These are phyloP conservation scores for Centella asiatica DNA, from an alignment of 129 eudicot genomes.

Conservation along the genomic window DNA sequence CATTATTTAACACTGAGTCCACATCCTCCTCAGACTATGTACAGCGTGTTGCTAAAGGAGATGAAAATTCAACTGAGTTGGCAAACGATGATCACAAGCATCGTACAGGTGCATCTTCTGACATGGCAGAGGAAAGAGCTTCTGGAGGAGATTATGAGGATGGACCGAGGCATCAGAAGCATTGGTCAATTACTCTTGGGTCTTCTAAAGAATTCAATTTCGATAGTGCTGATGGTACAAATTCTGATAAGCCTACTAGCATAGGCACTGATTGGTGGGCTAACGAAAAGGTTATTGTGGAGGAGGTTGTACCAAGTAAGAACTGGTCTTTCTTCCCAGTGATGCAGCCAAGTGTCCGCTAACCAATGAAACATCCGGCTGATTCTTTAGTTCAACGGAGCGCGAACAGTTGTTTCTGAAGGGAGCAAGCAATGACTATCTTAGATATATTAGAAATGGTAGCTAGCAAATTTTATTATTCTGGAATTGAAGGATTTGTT, in stretches of 20 bases:
- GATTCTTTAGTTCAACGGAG: background rate
- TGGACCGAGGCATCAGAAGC: slow-evolving; percentile 49
- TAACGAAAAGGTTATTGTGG: slow-evolving; percentile 54
- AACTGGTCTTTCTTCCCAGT: slow-evolving; percentile 75
- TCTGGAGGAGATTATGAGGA: slow-evolving; percentile 26
- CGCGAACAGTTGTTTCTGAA: background rate
- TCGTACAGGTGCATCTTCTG: slow-evolving; percentile 26
- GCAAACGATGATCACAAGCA: slow-evolving; percentile 20
- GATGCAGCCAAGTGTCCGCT: slow-evolving; percentile 72
- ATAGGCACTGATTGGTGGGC: slow-evolving; percentile 50
- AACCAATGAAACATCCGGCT: slow-evolving; percentile 2
- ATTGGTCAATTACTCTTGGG: slow-evolving; percentile 60
- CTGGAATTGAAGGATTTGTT: slow-evolving; percentile 2
- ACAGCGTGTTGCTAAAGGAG: slow-evolving; percentile 39
- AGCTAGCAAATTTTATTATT: slow-evolving; percentile 7
- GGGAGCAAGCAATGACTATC: slow-evolving; percentile 2
- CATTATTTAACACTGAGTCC: slow-evolving; percentile 8
- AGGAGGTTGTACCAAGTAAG: slow-evolving; percentile 36
- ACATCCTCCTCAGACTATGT: slow-evolving; percentile 13
- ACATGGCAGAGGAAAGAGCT: slow-evolving; percentile 13
- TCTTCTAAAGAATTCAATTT: slow-evolving; percentile 79
- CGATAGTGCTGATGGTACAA: slow-evolving; percentile 46
- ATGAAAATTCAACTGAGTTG: slow-evolving; percentile 28
- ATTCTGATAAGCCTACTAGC: slow-evolving; percentile 21
- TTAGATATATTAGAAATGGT: slow-evolving; percentile 14